Evolutionary conservation across 1,139 yeast species (phyloP), one percentile per base, ranked within the genome.

Genomic region (Petasospora fabianii): DNA sequence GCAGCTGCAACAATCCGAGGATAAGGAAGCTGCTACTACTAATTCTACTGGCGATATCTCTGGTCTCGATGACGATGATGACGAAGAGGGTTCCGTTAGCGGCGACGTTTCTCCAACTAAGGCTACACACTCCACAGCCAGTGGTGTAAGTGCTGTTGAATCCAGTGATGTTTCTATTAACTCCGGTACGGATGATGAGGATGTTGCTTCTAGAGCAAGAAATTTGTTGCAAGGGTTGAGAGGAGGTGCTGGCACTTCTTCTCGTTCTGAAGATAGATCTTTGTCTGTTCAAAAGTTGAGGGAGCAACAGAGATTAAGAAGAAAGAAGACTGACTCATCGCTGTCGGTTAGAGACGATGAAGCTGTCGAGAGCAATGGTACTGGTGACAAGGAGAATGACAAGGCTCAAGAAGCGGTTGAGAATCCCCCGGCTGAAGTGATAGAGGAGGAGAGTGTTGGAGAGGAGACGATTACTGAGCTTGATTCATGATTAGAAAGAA

Each of bases 161-260:
- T n/a, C n/a, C 24, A 22, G 28, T 6, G 35, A 44, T 10, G 17
- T 30, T 5, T 29, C 35, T 10, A 26, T 35, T 15, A 27, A 30
- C 4, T 30, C 42, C 9, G 8, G 35, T 15, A 32, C 27, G 27
- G 44, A 35, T 4, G 61, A 66, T 5, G 70, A 59, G 28, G 80
- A 75, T 49, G 69, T 77, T 19, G 80, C 80, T 3, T 68, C 70
- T 5, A 66, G 87, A 41, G 87, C 87, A 0, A 65, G 84, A 49
- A 71, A 68, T 47, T 65, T 80, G 44, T 65, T 80, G 22, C 74
- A 71, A 47, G 84, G 78, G 48, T 64, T 80, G 27, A 63, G 85
- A 46, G 71, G 75, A 17, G 61, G 50, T 22, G 22, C 59, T 8
- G 27, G 32, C 6, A 12, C 42, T 18, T 15, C 41, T 21, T 35